Base-by-base conservation (phyloP, 768 basidiomycete genomes). In the Suillus luteus region DNA sequence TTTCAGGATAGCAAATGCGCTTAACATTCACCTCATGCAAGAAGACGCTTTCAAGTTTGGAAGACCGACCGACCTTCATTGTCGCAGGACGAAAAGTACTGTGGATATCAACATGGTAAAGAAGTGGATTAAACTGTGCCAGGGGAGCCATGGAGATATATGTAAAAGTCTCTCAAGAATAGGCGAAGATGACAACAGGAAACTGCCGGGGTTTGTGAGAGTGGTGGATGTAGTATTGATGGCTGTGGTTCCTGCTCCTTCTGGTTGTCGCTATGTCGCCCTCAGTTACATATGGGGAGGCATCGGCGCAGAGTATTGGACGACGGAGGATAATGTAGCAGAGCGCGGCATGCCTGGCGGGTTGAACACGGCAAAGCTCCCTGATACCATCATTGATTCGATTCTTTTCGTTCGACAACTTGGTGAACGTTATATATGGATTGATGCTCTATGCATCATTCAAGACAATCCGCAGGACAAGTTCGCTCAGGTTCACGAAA, bases 231-330 rank as follows among this genome's bases (percentile, higher is more conserved):
- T 63, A 12, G 5, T 24, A 35, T 46, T 27, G 41, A 63, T 63
- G 62, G 12, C 62, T 19, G 55, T 63, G 60, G 52, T 63, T 27
- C 59, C 27, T 24, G 62, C 65, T n/a, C 71, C 70, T 7, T 40
- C 62, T 8, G 52, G 14, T 14, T 73, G 64, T 40, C 72, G 72
- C 24, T 72, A 74, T n/a, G 27, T 69, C 31, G 52, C 72, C 41
- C 57, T 73, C 17, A 71, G 70, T 59, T 73, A 73, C 43, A 62
- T 69, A 22, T 71, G 65, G 70, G 71, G 71, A 12, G 59, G 62
- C 22, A n/a, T 43, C 27, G 62, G 62, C 14, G 38, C 38, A 17
- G 37, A 37, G 22, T 61, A 63, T 38, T 63, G 59, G 62, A 63
- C 62, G 12, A 63, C 62, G 17, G 31, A 22, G 15, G 27, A 24